These are phyloP conservation scores for Lolium rigidum DNA, from an alignment of 176 grass and related monocot species.

Conservation along the genomic window DNA sequence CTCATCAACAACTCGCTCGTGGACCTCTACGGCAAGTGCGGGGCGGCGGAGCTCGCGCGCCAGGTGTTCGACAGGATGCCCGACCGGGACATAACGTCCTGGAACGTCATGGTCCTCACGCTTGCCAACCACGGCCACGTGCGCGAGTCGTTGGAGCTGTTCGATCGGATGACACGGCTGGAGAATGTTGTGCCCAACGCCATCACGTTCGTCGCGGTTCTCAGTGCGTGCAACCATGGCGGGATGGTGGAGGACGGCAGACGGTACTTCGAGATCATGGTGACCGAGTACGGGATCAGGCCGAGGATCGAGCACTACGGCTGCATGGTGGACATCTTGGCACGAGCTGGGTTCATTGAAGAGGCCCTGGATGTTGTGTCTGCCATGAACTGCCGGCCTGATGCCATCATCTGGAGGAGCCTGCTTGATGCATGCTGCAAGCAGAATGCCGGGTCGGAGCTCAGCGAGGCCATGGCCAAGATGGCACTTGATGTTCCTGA, in stretches of 20 bases:
- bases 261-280: constrained; percentile 68
- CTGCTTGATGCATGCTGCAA: constrained; percentile 72
- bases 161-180: constrained; percentile 44
- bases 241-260: constrained; percentile 66
- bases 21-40: constrained; percentile 80
- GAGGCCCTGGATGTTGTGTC: constrained; percentile 74
- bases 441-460: constrained; percentile 59
- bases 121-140: constrained; percentile 75
- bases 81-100: constrained; percentile 59
- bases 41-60: constrained; percentile 54
- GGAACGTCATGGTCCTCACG: constrained; percentile 84
- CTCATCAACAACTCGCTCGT: constrained; percentile 91
- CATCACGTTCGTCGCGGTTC: constrained; percentile 71
- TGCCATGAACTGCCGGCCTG: constrained; percentile 63
- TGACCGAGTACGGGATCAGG: constrained; percentile 46
- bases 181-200: constrained; percentile 57
- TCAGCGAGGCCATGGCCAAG: constrained; percentile 75
- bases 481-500: constrained; percentile 69
- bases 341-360: constrained; percentile 71
- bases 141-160: constrained; percentile 54
- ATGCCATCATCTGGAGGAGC: constrained; percentile 91
- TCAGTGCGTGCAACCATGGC: constrained; percentile 83
- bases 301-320: constrained; percentile 86
- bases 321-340: constrained; percentile 88
- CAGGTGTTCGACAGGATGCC: constrained; percentile 91